Conservation (phyloP, 2,329 filamentous ascomycete genomes). For the Anisogramma anomala region DNA sequence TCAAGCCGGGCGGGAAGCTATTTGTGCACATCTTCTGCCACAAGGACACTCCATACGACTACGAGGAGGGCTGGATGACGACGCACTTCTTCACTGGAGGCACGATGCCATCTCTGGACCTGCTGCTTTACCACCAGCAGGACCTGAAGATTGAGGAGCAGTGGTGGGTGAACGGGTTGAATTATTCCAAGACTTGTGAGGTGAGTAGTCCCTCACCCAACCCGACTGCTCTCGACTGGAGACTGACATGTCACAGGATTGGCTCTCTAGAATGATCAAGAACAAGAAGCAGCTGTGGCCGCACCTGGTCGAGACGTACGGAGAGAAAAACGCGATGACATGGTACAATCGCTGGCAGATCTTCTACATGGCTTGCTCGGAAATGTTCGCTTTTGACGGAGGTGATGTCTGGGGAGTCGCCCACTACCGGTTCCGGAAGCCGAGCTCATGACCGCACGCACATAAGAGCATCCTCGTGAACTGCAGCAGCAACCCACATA, state of each 20-base stretch:
- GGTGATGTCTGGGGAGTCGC: constrained; percentile 58
- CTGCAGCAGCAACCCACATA: not conserved
- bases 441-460: constrained; percentile 13
- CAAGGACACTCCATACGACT: constrained; percentile 55
- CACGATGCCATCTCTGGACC: constrained; percentile 57
- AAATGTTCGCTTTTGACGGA: constrained; percentile 53
- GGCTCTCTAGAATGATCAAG: constrained; percentile 48
- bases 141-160: constrained; percentile 48
- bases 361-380: constrained; percentile 60
- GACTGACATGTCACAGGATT: constrained; percentile 33
- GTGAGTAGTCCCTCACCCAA: constrained; percentile 23
- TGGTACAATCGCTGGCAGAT: constrained; percentile 65
- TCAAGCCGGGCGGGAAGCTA: constrained; percentile 53
- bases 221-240: not conserved
- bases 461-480: not conserved
- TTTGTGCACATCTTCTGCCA: constrained; percentile 61
- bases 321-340: constrained; percentile 42
- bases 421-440: constrained; percentile 57
- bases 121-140: constrained; percentile 55
- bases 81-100: constrained; percentile 63
- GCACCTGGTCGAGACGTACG: constrained; percentile 53
- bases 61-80: constrained; percentile 63
- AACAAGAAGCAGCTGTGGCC: constrained; percentile 53
- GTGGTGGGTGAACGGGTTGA: constrained; percentile 60
- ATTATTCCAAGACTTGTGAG: constrained; percentile 62